phyloP scores from a whole-genome alignment of 2,329 filamentous ascomycete species.

The Drechslerella dactyloides region DNA sequence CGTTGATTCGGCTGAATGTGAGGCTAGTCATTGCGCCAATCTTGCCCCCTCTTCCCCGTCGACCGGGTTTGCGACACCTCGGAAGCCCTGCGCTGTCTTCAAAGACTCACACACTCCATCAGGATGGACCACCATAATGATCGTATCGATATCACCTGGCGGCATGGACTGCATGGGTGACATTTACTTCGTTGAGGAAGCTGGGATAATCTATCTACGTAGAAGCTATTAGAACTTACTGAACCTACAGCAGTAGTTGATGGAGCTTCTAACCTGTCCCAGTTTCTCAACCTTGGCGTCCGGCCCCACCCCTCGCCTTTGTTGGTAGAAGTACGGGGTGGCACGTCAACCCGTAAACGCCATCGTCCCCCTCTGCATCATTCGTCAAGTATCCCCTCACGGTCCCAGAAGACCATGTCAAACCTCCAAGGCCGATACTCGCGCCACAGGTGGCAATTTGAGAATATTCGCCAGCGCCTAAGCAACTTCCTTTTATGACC shows the following conservation, averaged over 20 bases:
- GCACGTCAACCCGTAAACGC: conserved; percentile 19
- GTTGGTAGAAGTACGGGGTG: conserved; percentile 19
- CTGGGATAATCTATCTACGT: conserved; percentile 4
- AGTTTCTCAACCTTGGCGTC: not conserved
- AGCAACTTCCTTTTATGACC: conserved; percentile 9
- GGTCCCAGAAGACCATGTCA: conserved; percentile 26
- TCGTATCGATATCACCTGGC: not conserved
- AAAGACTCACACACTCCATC: not conserved
- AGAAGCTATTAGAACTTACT: not conserved
- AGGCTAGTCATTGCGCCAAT: not conserved
- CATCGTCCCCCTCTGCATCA: not conserved
- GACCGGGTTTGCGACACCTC: conserved; percentile 1
- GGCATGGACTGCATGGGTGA: not conserved
- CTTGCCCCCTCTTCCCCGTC: conserved; percentile 9
- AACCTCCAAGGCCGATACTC: conserved; percentile 14
- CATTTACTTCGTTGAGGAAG: conserved; percentile 13
- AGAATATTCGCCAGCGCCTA: conserved; percentile 6
- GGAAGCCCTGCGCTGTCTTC: not conserved
- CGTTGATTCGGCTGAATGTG: conserved; percentile 12
- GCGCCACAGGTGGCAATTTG: not conserved
- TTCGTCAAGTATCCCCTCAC: conserved; percentile 10
- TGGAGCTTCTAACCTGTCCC: not conserved
- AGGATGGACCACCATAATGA: not conserved
- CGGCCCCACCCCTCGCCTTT: not conserved
- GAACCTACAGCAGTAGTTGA: not conserved